Evolutionary conservation across 768 basidiomycete species (phyloP).

Genomic region (Termitomyces sp.): DNA sequence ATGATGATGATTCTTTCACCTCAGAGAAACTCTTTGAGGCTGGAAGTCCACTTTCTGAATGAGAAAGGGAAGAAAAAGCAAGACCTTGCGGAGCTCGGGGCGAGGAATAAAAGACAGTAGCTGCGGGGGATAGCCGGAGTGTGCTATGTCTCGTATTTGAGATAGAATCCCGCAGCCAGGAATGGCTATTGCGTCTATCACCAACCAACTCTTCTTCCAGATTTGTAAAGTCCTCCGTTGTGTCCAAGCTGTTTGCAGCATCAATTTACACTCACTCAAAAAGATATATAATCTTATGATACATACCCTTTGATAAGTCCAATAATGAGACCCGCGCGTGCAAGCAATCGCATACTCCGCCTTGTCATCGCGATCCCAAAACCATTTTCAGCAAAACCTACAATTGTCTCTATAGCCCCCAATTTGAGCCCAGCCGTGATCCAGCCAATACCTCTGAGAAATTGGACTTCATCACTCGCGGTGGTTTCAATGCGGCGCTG

Average conservation of each 20-base stretch:
- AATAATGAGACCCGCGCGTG: slow-evolving; percentile 52
- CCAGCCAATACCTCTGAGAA: slow-evolving; percentile 65
- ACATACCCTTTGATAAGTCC: slow-evolving; percentile 69
- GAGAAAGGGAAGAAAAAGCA: slow-evolving; percentile 7
- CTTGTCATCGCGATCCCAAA: slow-evolving; percentile 55
- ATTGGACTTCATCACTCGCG: slow-evolving; percentile 40
- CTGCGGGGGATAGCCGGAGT: slow-evolving; percentile 51
- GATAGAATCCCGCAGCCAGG: slow-evolving; percentile 43
- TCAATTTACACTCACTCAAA: background rate
- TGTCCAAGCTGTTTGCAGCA: slow-evolving; percentile 41
- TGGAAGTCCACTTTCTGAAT: background rate
- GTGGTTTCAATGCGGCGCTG: slow-evolving; percentile 50
- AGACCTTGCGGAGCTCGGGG: slow-evolving; percentile 21
- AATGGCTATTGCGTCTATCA: slow-evolving; percentile 19
- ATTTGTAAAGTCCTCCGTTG: slow-evolving; percentile 48
- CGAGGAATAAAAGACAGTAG: slow-evolving; percentile 33
- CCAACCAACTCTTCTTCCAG: slow-evolving; percentile 36
- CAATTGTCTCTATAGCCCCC: slow-evolving; percentile 59
- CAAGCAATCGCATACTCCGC: slow-evolving; percentile 53
- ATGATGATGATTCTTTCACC: slow-evolving; percentile 10
- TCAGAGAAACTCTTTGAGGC: slow-evolving; percentile 20
- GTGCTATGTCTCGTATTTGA: slow-evolving; percentile 53
- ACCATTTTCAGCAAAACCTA: slow-evolving; percentile 55
- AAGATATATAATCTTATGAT: background rate
- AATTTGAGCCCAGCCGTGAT: slow-evolving; percentile 57